Base-by-base conservation (phyloP, 176 grass and related monocot species). In the Aegilops umbellulata region DNA sequence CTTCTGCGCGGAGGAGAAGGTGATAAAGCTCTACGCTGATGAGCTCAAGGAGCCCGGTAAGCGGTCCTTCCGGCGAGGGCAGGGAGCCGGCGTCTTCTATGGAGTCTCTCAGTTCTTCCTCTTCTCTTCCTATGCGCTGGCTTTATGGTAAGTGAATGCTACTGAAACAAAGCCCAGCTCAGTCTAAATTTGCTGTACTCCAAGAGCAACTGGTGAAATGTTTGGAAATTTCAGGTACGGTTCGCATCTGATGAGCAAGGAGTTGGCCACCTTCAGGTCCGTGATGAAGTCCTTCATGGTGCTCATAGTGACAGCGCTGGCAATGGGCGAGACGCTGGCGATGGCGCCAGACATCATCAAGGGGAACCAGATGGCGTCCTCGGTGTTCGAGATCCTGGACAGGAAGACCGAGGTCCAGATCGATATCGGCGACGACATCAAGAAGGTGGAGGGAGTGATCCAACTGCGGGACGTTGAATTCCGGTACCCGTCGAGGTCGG, bases 221-320 rank as follows among this genome's bases (percentile, higher is more conserved):
- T 51, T 65, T 1, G 10, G 34, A 74, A 79, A 65, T 0, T 72
- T 79, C 90, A 98, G 97, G 97, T 98, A 98, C 14, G 97, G 97
- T 8, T 98, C 97, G 5, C 72, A 88, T 24, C 90, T 98, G 13
- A 95, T 98, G 94, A 84, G 94, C 62, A 92, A 88, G 86, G 97
- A 88, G 78, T 73, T 95, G 57, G 92, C 92, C 29, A 94, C 70
- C 76, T 98, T 98, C 85, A 94, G 94, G 85, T 92, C 97, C 2
- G 88, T 98, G 46, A 98, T 95, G 90, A 98, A 95, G 84, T 95
- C 93, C 26, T 95, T 98, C 92, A 94, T 98, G 90, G 96, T 98
- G 77, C 92, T 98, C 25, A 98, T 98, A 57, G 92, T 98, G 38
- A 92, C 97, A 3, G 97, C 97, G 23, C 57, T 95, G 34, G 97